These are phyloP conservation scores for Penicillium italicum DNA, from an alignment of 2,329 filamentous ascomycete genomes.

Conservation along the genomic window DNA sequence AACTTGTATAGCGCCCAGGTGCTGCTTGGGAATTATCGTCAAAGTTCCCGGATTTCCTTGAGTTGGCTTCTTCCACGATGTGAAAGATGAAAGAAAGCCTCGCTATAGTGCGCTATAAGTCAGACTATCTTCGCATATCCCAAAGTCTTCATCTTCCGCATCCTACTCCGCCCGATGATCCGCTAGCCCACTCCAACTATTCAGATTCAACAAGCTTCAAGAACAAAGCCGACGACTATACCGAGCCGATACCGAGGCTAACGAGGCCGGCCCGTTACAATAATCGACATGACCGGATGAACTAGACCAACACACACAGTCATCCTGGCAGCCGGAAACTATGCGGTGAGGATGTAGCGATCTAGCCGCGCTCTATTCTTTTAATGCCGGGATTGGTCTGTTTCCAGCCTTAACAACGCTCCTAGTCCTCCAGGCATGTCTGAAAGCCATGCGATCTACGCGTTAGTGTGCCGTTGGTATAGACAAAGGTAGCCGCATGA, in stretches of 20 bases:
- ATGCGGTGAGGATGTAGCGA: constrained; percentile 19
- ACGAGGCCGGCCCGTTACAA: constrained; percentile 13
- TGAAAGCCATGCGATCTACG: constrained; percentile 11
- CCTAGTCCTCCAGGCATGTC: constrained; percentile 20
- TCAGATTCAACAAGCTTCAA: neutral
- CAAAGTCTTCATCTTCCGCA: constrained; percentile 13
- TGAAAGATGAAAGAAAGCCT: neutral
- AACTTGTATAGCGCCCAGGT: neutral
- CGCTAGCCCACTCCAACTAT: neutral
- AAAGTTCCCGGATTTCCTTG: neutral
- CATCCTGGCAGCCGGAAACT: constrained; percentile 23
- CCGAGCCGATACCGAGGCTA: constrained; percentile 9
- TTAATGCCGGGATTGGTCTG: constrained; percentile 21
- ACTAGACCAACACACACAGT: constrained; percentile 9
- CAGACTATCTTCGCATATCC: neutral
- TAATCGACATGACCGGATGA: constrained; percentile 4
- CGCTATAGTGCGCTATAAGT: neutral
- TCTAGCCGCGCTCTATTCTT: constrained; percentile 22
- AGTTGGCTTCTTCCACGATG: neutral
- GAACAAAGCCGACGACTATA: constrained; percentile 10
- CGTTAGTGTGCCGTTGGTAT: constrained; percentile 10
- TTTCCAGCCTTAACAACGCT: constrained; percentile 20
- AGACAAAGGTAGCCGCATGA: constrained; percentile 13
- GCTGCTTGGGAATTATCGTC: neutral
- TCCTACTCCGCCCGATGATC: neutral